Evolutionary conservation across 2,329 filamentous ascomycete genomes (phyloP).

Genomic region (Cladosporium sp.): DNA sequence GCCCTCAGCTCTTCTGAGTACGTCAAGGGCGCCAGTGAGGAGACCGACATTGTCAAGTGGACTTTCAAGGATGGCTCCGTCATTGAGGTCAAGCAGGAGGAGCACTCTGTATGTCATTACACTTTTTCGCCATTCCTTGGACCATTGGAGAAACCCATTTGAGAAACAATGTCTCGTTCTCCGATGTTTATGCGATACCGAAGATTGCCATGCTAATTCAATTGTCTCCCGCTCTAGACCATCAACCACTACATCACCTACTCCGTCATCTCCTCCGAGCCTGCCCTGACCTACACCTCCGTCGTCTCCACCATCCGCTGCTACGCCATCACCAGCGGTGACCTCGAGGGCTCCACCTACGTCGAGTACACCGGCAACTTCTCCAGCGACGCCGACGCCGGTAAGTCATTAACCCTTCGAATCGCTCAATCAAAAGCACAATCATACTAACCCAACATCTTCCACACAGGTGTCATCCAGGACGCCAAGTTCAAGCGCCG

Average conservation of each 20-base stretch:
- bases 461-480: slow-evolving; percentile 62
- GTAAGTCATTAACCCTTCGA: slow-evolving; percentile 45
- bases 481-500: slow-evolving; percentile 76
- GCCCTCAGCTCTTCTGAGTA: slow-evolving; percentile 62
- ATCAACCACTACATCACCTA: slow-evolving; percentile 77
- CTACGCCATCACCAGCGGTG: slow-evolving; percentile 66
- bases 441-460: slow-evolving; percentile 16
- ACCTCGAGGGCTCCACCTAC: slow-evolving; percentile 64
- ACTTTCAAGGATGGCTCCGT: slow-evolving; percentile 68
- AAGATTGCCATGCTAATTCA: not conserved
- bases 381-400: slow-evolving; percentile 68
- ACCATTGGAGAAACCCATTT: not conserved
- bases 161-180: too few relatives aligned
- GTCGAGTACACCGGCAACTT: slow-evolving; percentile 70
- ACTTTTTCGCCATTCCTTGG: too few relatives aligned
- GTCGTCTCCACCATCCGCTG: slow-evolving; percentile 67
- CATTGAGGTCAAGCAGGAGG: slow-evolving; percentile 73
- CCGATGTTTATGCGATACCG: not conserved
- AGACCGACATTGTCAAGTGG: slow-evolving; percentile 69
- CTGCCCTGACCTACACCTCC: slow-evolving; percentile 64
- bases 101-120: slow-evolving; percentile 60
- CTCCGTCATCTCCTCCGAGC: slow-evolving; percentile 66
- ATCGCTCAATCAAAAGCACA: not conserved
- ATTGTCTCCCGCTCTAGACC: slow-evolving; percentile 39
- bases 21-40: slow-evolving; percentile 61